Evolutionary conservation across 169 alveolate genomes (phyloP), one percentile per base, ranked within the genome.

Genomic region (Eimeria sp.): DNA sequence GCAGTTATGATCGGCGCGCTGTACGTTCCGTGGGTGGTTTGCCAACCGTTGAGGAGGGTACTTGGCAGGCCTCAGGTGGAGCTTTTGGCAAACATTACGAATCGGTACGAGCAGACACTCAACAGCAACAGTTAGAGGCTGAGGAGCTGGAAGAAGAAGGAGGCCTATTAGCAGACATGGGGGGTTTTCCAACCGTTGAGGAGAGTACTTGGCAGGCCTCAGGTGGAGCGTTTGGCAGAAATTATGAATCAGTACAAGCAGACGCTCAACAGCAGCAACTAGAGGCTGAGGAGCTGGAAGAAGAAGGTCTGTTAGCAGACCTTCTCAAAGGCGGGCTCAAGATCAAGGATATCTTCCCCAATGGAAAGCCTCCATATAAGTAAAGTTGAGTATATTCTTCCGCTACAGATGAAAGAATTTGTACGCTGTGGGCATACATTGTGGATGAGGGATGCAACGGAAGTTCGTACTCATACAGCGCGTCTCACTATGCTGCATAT

Each of bases 261-360:
- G 78, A 27, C 49, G 7, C n/a, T 70, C 22, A 16, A 6, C 49
- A 30, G 25, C 78, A 10, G 6, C n/a, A 70, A 9, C 49, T 30
- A 30, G 49, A 25, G 1, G 78, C n/a, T 45, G 40, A 9, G n/a
- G 78, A 3, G 78, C 49, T 30, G 30, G 49, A 30, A 30, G 49
- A 30, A 25, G 49, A 27, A 70, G 49, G 49, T 11, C 78, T 70
- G 47, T 25, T 70, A 2, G 49, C 9, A 22, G 49, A 70, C 49
- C 78, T 70, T 30, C 18, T 70, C 78, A 70, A 30, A 13, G 78
- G 78, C 49, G 78, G 78, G n/a, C 49, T 70, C 49, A 34, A n/a
- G 4, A 0, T 4, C 20, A 25, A 27, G 25, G 49, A 10, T 70
- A 49, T 30, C 25, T 10, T 70, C 20, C 49, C 49, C 25, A 5